Percentiles rank a stretch among this genome's conserved stretches.
These are phyloP conservation scores for Euphorbia celastroides DNA, from an alignment of 441 rosid genomes.

Conservation along the genomic window DNA sequence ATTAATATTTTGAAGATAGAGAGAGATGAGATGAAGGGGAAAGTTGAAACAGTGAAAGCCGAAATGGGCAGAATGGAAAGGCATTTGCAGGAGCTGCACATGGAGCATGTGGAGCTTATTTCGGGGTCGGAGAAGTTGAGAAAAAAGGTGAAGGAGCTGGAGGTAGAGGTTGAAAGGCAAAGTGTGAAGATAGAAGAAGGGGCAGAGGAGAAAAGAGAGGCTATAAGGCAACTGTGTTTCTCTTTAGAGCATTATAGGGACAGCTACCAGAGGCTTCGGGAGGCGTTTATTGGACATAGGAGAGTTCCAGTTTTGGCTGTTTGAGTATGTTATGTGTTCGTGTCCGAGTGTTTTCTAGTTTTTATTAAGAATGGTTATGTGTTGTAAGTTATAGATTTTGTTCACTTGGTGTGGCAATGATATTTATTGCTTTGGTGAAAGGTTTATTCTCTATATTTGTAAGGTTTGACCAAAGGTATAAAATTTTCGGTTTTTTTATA, in stretches of 20 bases:
- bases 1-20: slow-evolving; percentile 27
- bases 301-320: slow-evolving; percentile 41
- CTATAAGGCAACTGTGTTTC: slow-evolving; percentile 77
- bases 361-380: background rate
- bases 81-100: slow-evolving; percentile 49
- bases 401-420: no score
- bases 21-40: slow-evolving; percentile 26
- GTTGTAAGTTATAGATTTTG: background rate
- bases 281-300: slow-evolving; percentile 41
- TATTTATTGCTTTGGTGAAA: no score
- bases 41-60: slow-evolving; percentile 30
- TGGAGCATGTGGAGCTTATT: slow-evolving; percentile 51
- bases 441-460: background rate
- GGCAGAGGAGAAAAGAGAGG: slow-evolving; percentile 89
- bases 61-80: slow-evolving; percentile 46
- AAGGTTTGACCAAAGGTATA: background rate
- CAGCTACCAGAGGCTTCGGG: slow-evolving; percentile 45
- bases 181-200: slow-evolving; percentile 43
- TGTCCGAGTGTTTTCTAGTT: background rate
- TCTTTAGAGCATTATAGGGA: slow-evolving; percentile 75
- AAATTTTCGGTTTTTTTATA: background rate
- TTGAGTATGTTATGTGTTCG: background rate
- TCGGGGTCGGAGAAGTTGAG: slow-evolving; percentile 31
- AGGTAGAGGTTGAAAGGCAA: slow-evolving; percentile 58
- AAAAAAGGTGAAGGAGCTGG: slow-evolving; percentile 35